A percentile compares a stretch with the other conserved stretches of the same genome.
phyloP scores from a whole-genome alignment of 2,329 filamentous ascomycete species.

The Diaporthe capsici region DNA sequence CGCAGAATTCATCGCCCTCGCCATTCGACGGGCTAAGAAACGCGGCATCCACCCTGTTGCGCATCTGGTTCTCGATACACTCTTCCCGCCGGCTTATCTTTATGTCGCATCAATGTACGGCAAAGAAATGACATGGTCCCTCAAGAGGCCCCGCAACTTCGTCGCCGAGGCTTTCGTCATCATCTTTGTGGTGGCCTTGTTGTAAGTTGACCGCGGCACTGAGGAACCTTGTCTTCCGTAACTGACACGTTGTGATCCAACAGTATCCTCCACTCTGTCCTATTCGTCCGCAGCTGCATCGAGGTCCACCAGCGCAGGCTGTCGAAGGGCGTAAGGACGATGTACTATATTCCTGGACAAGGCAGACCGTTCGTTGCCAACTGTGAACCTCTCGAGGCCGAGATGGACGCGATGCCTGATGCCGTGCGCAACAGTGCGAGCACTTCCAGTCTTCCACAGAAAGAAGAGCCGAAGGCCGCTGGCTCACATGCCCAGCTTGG shows the following conservation, averaged over 20 bases:
- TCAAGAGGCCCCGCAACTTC: not conserved
- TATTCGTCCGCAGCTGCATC: constrained; percentile 6
- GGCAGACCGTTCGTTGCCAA: not conserved
- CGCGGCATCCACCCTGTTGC: not conserved
- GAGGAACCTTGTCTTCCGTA: rapidly evolving
- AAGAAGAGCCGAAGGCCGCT: not conserved
- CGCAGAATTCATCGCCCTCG: not conserved
- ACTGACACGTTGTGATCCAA: not conserved
- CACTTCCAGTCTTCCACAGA: not conserved
- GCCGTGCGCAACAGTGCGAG: not conserved
- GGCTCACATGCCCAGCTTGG: not conserved
- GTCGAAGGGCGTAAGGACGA: not conserved
- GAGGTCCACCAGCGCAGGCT: not conserved
- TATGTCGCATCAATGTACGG: not conserved
- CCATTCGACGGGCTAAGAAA: not conserved
- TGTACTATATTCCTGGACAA: not conserved
- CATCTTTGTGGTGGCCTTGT: not conserved
- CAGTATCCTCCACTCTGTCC: not conserved
- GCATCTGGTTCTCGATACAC: not conserved
- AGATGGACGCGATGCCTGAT: not conserved
- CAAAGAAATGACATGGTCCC: no score
- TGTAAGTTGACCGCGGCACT: not conserved
- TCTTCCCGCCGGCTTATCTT: not conserved
- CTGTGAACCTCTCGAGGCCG: not conserved
- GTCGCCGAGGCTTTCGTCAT: not conserved